Conservation (phyloP, 202 grass and related monocot genomes). For the Panicum hallii region DNA sequence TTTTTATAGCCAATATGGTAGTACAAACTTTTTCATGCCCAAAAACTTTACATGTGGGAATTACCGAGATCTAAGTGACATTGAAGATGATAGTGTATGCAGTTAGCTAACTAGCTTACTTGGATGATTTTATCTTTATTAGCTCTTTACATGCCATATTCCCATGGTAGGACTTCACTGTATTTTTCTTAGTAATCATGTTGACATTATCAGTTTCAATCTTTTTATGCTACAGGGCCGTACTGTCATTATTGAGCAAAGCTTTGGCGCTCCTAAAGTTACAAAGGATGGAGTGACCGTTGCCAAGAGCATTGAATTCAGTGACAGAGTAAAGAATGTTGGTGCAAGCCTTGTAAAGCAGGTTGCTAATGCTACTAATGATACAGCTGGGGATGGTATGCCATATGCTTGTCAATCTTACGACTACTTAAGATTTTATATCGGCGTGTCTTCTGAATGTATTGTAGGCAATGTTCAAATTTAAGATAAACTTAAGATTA, state of each 20-base stretch:
- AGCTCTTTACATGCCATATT: neutral
- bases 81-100: neutral
- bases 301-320: conserved; percentile 97
- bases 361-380: conserved; percentile 96
- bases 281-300: conserved; percentile 96
- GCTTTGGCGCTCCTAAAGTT: conserved; percentile 93
- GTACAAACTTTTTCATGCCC: neutral
- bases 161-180: neutral
- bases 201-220: conserved; percentile 1
- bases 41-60: neutral
- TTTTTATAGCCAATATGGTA: neutral
- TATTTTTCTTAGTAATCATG: neutral
- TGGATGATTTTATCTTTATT: neutral
- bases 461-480: neutral
- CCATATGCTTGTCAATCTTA: neutral
- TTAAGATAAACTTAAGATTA: conserved; percentile 15
- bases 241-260: conserved; percentile 94
- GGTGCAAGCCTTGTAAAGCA: conserved; percentile 98
- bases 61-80: neutral
- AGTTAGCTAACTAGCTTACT: neutral
- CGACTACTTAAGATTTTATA: neutral
- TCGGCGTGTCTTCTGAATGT: conserved; percentile 1
- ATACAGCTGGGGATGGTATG: conserved; percentile 92
- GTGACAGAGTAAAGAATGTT: conserved; percentile 81
- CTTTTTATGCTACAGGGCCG: conserved; percentile 58